phyloP scores from a whole-genome alignment of 306 rosid species.

The Prunus campanulata region DNA sequence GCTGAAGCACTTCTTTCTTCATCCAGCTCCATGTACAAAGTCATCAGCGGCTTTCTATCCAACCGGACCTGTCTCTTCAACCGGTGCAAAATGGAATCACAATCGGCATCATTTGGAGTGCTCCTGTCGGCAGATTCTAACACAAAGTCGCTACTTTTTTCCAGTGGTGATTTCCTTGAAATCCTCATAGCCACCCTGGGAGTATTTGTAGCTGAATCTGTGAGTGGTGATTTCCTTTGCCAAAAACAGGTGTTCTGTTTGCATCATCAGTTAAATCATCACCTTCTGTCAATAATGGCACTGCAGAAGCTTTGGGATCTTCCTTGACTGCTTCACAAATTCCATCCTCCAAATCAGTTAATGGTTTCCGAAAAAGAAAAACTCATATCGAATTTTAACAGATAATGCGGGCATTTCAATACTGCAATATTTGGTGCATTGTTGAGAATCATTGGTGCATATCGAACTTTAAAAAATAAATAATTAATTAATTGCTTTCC shows the following conservation, averaged over 20 bases:
- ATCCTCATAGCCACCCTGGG: constrained; percentile 55
- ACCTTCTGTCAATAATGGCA: constrained; percentile 43
- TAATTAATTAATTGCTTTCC: no score
- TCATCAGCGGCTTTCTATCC: constrained; percentile 77
- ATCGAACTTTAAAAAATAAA: no score
- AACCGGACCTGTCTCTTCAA: constrained; percentile 65
- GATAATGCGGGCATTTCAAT: no score
- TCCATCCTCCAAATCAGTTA: neutral
- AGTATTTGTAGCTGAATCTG: constrained; percentile 63
- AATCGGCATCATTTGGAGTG: constrained; percentile 37
- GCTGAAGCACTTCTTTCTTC: constrained; percentile 96
- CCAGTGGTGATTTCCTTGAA: constrained; percentile 50
- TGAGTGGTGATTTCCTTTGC: constrained; percentile 55
- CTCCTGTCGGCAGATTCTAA: constrained; percentile 40
- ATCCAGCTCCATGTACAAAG: constrained; percentile 81
- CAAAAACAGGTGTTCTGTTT: constrained; percentile 44
- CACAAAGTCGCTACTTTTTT: constrained; percentile 43
- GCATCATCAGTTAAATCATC: constrained; percentile 50
- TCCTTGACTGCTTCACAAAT: constrained; percentile 48
- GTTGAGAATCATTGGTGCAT: no score
- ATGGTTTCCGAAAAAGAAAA: no score
- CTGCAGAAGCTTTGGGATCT: constrained; percentile 40
- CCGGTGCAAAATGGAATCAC: constrained; percentile 45
- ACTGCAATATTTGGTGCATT: no score
- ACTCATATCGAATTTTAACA: no score